These are phyloP conservation scores for Colletotrichum spinosum DNA, from an alignment of 2,329 filamentous ascomycete species.

Conservation along the genomic window DNA sequence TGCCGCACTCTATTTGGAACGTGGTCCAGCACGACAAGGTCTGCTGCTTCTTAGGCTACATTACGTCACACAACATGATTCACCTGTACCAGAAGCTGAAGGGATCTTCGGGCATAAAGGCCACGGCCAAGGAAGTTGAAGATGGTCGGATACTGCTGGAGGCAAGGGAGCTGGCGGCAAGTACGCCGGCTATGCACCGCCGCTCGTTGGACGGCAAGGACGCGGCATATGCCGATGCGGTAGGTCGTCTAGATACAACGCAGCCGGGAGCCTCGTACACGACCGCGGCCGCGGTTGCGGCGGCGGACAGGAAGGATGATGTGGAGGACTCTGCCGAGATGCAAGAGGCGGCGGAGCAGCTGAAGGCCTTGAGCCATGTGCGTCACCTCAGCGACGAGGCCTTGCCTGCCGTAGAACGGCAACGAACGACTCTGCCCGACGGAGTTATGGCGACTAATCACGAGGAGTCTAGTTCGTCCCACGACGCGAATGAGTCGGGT, in stretches of 20 bases:
- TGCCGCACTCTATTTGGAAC: conserved; percentile 73
- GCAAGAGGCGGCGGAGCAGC: conserved; percentile 75
- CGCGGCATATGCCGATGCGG: conserved; percentile 27
- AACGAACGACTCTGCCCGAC: conserved; percentile 54
- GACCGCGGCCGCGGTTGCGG: conserved; percentile 35
- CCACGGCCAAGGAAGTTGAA: conserved; percentile 65
- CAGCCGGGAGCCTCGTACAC: conserved; percentile 28
- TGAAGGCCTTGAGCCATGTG: conserved; percentile 74
- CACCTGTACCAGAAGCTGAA: conserved; percentile 71
- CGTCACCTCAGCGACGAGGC: conserved; percentile 54
- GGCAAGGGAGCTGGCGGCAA: conserved; percentile 59
- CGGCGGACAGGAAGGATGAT: conserved; percentile 56
- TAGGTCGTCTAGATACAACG: conserved; percentile 24
- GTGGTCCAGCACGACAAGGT: conserved; percentile 75
- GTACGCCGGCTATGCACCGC: conserved; percentile 45
- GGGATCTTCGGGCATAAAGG: conserved; percentile 56
- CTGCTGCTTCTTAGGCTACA: conserved; percentile 73
- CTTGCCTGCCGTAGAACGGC: conserved; percentile 42
- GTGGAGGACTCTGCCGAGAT: conserved; percentile 76
- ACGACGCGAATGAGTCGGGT: conserved; percentile 53
- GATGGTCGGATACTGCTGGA: conserved; percentile 68
- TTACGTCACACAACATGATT: conserved; percentile 76
- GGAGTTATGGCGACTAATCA: conserved; percentile 49
- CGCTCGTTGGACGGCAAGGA: conserved; percentile 36
- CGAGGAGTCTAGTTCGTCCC: conserved; percentile 56